phyloP scores from a whole-genome alignment of 140 eudicot species.

The Cichorium intybus region DNA sequence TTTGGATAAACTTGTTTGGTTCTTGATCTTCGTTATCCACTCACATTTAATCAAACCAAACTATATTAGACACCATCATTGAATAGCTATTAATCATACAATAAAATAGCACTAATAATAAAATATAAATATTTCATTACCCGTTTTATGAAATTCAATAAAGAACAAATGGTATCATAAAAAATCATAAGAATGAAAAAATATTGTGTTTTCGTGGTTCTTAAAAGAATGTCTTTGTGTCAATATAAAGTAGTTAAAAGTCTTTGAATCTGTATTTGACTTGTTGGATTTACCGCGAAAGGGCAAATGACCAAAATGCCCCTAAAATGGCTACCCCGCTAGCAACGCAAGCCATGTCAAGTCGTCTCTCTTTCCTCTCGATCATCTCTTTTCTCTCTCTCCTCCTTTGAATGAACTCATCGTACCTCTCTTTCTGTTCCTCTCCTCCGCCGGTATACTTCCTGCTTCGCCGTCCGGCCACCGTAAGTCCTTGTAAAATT shows the following conservation, averaged over 20 bases:
- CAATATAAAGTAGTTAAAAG: neutral
- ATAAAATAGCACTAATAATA: neutral
- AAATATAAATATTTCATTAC: neutral
- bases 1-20: no score
- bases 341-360: constrained; percentile 41
- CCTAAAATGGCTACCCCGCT: constrained; percentile 38
- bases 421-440: constrained; percentile 40
- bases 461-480: constrained; percentile 24
- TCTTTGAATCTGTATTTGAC: neutral
- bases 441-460: constrained; percentile 10
- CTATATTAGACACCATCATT: no score
- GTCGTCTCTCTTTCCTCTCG: constrained; percentile 40
- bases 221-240: neutral
- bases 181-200: neutral
- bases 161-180: neutral
- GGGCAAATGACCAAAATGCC: constrained; percentile 28
- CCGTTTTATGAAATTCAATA: neutral
- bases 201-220: neutral
- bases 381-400: constrained; percentile 42
- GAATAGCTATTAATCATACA: neutral
- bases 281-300: neutral
- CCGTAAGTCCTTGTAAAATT: constrained; percentile 41
- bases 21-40: no score
- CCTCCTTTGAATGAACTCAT: constrained; percentile 34
- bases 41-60: no score